A percentile compares a stretch with the other conserved stretches of the same genome.
phyloP scores from a whole-genome alignment of 1,284 basidiomycete genomes.

The Lignosus rhinocerotis region DNA sequence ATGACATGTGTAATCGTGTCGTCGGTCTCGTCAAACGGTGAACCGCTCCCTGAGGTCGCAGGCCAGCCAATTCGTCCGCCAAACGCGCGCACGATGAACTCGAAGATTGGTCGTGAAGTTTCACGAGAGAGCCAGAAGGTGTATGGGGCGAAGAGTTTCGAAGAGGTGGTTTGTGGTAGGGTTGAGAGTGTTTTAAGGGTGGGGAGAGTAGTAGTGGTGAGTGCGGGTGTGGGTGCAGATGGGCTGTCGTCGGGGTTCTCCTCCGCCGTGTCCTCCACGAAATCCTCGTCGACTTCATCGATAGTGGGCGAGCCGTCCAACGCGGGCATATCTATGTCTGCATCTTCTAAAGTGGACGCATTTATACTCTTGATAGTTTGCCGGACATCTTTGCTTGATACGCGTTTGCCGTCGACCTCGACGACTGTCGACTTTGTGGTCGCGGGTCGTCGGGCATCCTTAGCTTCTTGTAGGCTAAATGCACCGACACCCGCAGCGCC shows the following conservation, averaged over 20 bases:
- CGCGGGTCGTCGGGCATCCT: constrained; percentile 32
- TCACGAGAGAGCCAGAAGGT: constrained; percentile 96
- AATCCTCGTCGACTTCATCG: constrained; percentile 67
- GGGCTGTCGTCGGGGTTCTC: constrained; percentile 52
- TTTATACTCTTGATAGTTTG: constrained; percentile 71
- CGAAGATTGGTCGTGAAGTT: constrained; percentile 89
- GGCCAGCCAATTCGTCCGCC: constrained; percentile 92
- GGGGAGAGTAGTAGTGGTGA: constrained; percentile 72
- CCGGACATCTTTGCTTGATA: constrained; percentile 70
- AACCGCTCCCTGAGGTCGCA: constrained; percentile 82
- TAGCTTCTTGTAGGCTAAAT: constrained; percentile 73
- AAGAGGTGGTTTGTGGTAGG: constrained; percentile 52
- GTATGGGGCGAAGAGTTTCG: constrained; percentile 81
- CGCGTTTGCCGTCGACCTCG: constrained; percentile 54
- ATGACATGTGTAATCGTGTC: constrained; percentile 94
- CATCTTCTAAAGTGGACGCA: constrained; percentile 32
- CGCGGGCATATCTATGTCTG: constrained; percentile 42
- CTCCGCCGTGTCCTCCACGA: constrained; percentile 66
- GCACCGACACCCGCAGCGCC: constrained; percentile 90
- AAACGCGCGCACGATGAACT: constrained; percentile 92
- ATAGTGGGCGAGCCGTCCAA: constrained; percentile 31
- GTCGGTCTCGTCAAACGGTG: constrained; percentile 73
- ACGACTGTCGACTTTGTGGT: constrained; percentile 42
- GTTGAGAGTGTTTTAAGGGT: constrained; percentile 78
- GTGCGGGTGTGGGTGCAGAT: constrained; percentile 79